Conservation (phyloP, 1,284 basidiomycete species). For the Puccinia hordei region DNA sequence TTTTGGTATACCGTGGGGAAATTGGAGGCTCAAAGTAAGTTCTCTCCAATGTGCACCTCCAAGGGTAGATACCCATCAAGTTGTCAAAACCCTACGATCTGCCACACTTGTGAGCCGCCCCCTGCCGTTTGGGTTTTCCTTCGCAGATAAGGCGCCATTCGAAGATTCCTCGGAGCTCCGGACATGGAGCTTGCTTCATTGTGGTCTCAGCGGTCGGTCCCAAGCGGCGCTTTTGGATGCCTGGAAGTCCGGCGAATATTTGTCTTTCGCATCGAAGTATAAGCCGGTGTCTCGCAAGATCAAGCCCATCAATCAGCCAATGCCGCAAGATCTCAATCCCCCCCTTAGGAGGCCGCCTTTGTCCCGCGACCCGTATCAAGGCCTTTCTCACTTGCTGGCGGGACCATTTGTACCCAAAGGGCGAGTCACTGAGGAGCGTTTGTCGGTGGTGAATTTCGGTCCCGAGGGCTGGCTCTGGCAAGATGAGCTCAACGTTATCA, state of each 20-base stretch:
- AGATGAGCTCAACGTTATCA: background rate
- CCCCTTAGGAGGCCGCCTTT: background rate
- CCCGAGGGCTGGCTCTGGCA: background rate
- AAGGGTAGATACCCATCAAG: background rate
- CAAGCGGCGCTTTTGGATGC: background rate
- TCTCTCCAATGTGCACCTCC: too few species aligned
- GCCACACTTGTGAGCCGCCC: background rate
- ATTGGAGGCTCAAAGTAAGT: background rate
- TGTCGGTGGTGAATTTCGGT: background rate
- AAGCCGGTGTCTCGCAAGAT: conserved; percentile 33
- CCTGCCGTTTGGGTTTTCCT: background rate
- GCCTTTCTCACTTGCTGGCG: background rate
- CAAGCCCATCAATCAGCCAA: conserved; percentile 11
- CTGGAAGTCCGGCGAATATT: background rate
- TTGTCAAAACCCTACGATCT: background rate
- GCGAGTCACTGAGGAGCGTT: background rate
- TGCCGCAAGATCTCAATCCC: conserved; percentile 14
- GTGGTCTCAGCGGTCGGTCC: background rate
- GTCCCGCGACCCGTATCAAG: conserved; percentile 7
- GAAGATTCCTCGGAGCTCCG: background rate
- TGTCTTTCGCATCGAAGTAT: conserved; percentile 15
- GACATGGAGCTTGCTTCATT: background rate
- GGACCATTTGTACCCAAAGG: background rate
- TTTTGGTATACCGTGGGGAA: too few species aligned
- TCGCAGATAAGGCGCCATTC: background rate